Conservation (phyloP, 345 rosid genomes). For the Lagerstroemia speciosa region DNA sequence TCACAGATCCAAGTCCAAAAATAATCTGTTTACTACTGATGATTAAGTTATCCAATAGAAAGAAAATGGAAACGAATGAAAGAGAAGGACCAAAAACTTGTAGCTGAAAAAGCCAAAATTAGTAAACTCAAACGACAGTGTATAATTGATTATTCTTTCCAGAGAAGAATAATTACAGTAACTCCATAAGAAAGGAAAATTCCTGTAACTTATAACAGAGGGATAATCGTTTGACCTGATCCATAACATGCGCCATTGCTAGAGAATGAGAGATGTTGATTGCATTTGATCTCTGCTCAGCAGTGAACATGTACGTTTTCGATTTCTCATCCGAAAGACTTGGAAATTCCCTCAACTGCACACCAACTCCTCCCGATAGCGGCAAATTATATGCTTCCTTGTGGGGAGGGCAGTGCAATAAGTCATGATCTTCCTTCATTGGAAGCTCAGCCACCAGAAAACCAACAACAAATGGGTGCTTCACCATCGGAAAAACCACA, state of each 20-base stretch:
- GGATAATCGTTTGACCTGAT: constrained; percentile 51
- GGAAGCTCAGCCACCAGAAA: constrained; percentile 93
- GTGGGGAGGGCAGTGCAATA: constrained; percentile 27
- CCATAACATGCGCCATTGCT: constrained; percentile 95
- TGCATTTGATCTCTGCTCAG: constrained; percentile 66
- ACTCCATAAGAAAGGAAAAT: background rate
- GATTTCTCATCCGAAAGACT: constrained; percentile 17
- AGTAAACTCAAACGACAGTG: background rate
- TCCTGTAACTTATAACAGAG: background rate
- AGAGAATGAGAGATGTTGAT: constrained; percentile 58
- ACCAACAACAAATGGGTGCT: constrained; percentile 83
- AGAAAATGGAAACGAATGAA: too few relatives aligned
- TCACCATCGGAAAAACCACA: constrained; percentile 86
- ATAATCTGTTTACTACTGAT: too few relatives aligned
- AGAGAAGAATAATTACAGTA: too few relatives aligned
- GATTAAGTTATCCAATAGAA: too few relatives aligned
- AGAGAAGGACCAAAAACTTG: background rate
- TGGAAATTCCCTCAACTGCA: constrained; percentile 27
- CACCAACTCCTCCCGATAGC: constrained; percentile 18
- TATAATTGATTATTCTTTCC: background rate
- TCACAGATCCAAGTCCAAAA: too few relatives aligned
- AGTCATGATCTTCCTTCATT: constrained; percentile 16
- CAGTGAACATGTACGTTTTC: constrained; percentile 29
- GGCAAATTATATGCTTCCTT: constrained; percentile 49
- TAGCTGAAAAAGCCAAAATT: background rate